Evolutionary conservation across 2,329 filamentous ascomycete species (phyloP), one percentile per base, ranked within the genome.

Genomic region (Calycina marina): DNA sequence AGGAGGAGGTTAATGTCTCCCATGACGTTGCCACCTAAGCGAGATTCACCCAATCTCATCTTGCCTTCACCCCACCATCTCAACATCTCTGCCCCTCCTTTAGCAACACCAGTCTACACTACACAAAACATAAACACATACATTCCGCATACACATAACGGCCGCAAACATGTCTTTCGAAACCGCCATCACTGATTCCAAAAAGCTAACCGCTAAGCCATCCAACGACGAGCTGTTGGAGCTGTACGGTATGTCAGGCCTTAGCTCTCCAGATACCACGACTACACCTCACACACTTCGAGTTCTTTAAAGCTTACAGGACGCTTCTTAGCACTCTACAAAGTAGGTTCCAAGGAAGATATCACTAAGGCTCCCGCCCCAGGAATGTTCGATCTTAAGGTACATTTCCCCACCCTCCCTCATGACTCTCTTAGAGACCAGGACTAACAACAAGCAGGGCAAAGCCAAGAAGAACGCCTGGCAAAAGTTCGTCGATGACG

Each of bases 391-490:
- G 72, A 83, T 56, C 50, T 84, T 39, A 75, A 74, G 45, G 49
- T 49, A 34, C 14, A 37, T 14, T 13, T 5, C 22, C 14, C 6
- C 15, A 22, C 9, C 43, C 32, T 28, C 27, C 28, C 14, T 14
- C 6, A 8, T 16, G 17, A 29, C 22, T 24, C 4, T 5, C 5
- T 27, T 14, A 14, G 36, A 18, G 20, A n/a, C n/a, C n/a, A n/a
- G n/a, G n/a, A n/a, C n/a, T 31, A 4, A 3, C n/a, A 6, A 24
- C 3, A 10, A 25, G 32, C 28, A 52, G 80, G 73, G 64, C 60
- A 92, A 90, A 63, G 72, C 72, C 49, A 93, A 92, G 69, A 71
- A 76, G 61, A 68, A 65, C 48, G 72, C 77, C 34, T 93, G 84
- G 84, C 61, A 83, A 59, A 67, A 74, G 52, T 50, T 74, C 40